These are phyloP conservation scores for Neonectria faginata DNA, from an alignment of 2,329 filamentous ascomycete species.

Conservation along the genomic window DNA sequence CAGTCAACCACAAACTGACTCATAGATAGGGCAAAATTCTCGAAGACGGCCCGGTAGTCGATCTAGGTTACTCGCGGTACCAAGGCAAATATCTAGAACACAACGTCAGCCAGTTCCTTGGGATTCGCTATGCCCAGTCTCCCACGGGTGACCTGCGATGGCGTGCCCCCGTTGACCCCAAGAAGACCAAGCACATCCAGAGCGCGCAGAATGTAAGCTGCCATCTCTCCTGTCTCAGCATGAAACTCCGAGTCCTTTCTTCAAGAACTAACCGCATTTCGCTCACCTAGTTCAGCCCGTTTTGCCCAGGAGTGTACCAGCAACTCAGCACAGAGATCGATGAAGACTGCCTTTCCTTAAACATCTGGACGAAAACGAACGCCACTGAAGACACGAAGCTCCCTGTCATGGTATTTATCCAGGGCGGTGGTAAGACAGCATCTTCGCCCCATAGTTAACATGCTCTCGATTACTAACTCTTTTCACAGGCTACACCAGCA, in stretches of 20 bases:
- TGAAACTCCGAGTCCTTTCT: not conserved
- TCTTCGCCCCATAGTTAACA: not conserved
- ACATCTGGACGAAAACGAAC: constrained; percentile 60
- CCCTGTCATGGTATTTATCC: constrained; percentile 56
- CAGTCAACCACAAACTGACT: constrained; percentile 2
- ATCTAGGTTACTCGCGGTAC: constrained; percentile 61
- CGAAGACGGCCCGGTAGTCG: constrained; percentile 40
- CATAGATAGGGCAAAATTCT: not conserved
- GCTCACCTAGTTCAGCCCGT: constrained; percentile 56
- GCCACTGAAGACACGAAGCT: constrained; percentile 46
- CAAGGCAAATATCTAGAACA: constrained; percentile 52
- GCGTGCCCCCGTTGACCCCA: constrained; percentile 60
- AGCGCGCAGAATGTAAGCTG: constrained; percentile 51
- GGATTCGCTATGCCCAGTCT: constrained; percentile 64
- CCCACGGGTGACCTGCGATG: constrained; percentile 64
- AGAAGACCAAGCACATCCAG: constrained; percentile 48
- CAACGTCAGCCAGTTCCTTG: constrained; percentile 60
- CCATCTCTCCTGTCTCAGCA: not conserved
- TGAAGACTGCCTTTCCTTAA: constrained; percentile 63
- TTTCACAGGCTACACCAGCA: constrained; percentile 55
- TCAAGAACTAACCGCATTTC: not conserved
- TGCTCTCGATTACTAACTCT: not conserved
- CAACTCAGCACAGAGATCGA: constrained; percentile 28
- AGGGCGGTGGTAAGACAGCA: constrained; percentile 54
- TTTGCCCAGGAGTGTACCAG: constrained; percentile 56